These are phyloP conservation scores for Polyplosphaeria fusca DNA, from an alignment of 495 filamentous ascomycete species.

Conservation along the genomic window DNA sequence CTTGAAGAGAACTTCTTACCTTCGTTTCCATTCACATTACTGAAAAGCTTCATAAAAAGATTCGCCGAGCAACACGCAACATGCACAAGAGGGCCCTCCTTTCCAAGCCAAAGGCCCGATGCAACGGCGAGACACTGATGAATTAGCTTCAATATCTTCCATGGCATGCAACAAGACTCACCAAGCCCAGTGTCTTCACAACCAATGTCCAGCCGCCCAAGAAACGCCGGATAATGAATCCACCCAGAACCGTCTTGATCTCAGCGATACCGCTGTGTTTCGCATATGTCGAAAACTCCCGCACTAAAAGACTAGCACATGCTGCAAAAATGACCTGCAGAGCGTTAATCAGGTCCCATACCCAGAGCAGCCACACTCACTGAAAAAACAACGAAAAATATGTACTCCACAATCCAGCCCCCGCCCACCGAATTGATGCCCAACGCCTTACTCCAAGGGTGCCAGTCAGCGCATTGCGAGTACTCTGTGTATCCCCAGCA, in stretches of 20 bases:
- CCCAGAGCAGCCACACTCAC: constrained; percentile 46
- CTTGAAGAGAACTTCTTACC: constrained; percentile 46
- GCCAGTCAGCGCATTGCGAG: constrained; percentile 79
- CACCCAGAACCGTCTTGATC: constrained; percentile 94
- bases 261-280: constrained; percentile 97
- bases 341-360: constrained; percentile 6
- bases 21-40: constrained; percentile 82
- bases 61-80: constrained; percentile 98
- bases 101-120: constrained; percentile 96
- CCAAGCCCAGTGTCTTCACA: constrained; percentile 88
- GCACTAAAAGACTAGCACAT: constrained; percentile 75
- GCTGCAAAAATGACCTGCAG: constrained; percentile 72
- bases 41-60: constrained; percentile 87
- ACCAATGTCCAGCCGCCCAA: constrained; percentile 90
- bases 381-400: constrained; percentile 78
- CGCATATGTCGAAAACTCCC: constrained; percentile 80
- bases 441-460: constrained; percentile 74
- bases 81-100: constrained; percentile 95
- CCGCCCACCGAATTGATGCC: constrained; percentile 62
- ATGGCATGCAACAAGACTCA: constrained; percentile 43
- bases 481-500: constrained; percentile 84
- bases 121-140: constrained; percentile 82
- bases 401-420: constrained; percentile 75
- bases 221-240: constrained; percentile 89
- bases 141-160: constrained; percentile 33